Base-by-base conservation (phyloP, 768 basidiomycete species). In the Coprinopsis cinerea region DNA sequence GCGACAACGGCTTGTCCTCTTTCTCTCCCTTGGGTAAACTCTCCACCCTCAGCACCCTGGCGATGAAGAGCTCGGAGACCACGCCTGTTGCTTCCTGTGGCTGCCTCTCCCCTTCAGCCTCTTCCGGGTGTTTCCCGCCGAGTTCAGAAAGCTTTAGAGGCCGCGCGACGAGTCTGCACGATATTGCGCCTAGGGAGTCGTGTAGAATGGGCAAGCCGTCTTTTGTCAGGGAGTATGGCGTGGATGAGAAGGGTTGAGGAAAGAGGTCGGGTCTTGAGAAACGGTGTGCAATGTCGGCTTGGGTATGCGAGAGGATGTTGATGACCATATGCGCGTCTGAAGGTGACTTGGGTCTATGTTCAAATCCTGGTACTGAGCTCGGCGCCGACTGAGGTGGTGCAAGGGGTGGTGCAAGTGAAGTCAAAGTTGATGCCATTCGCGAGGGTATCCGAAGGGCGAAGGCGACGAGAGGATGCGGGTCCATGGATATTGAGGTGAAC, bases 361-460 rank as follows among this genome's bases (percentile, higher is more conserved):
- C 2, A 63, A 42, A 22, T 54, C 53, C 34, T 57, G 49, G 15
- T 55, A 40, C 23, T 46, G 48, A 11, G 13, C 15, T 45, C 26
- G 25, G 44, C 4, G 75, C 65, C 3, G 63, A 42, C 18, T 48
- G 48, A 13, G 13, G 57, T 41, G 55, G 36, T 13, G 56, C 47
- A 17, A 55, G 20, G 17, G 28, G 26, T 3, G 55, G 53, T 5
- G 46, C 49, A 4, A 59, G 49, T 1, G 70, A 47, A 47, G 69
- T 67, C 23, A 88, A 74, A 0, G 79, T 69, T 2, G 73, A 67
- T 0, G 92, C 92, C 81, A 95, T 88, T 2, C 92, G 76, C 0
- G 92, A 95, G 3, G 94, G 94, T 15, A 92, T 75, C 27, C 92
- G 85, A 17, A 98, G 76, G 15, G 92, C 85, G 64, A 97, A 98